A percentile compares a stretch with the other conserved stretches of the same genome.
These are phyloP conservation scores for Fallopia convolvulus DNA, from an alignment of 148 eudicot species.

Conservation along the genomic window DNA sequence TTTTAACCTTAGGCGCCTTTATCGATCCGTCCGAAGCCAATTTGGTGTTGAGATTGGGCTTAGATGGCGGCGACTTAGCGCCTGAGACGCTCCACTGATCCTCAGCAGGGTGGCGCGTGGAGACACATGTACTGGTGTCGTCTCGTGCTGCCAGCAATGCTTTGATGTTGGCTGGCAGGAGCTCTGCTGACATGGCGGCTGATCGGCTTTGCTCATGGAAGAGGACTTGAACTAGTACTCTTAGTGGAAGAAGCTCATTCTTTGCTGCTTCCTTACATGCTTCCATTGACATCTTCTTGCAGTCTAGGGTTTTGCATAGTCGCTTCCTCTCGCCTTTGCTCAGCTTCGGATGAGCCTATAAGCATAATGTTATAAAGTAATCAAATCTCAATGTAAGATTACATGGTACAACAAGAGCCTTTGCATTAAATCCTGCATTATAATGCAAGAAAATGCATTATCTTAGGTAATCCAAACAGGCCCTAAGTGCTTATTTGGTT, in stretches of 20 bases:
- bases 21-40: constrained; percentile 32
- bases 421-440: no score
- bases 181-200: constrained; percentile 37
- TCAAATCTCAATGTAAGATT: background rate
- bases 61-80: constrained; percentile 32
- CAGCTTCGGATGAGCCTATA: constrained; percentile 62
- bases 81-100: constrained; percentile 79
- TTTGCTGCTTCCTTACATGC: constrained; percentile 70
- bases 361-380: background rate
- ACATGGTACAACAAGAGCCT: no score
- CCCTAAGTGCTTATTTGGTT: no score
- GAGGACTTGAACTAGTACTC: constrained; percentile 81
- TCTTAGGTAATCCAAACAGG: no score
- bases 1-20: constrained; percentile 38
- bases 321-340: constrained; percentile 66
- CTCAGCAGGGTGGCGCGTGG: constrained; percentile 31
- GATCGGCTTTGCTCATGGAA: constrained; percentile 80
- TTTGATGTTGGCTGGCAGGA: constrained; percentile 54
- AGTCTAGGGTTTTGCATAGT: constrained; percentile 62
- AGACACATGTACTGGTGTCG: constrained; percentile 21
- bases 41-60: constrained; percentile 58
- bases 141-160: constrained; percentile 49
- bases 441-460: no score
- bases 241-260: constrained; percentile 67
- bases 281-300: constrained; percentile 68